Base-by-base conservation (phyloP, 129 eudicot species). In the Centrapalus pauciflorus region DNA sequence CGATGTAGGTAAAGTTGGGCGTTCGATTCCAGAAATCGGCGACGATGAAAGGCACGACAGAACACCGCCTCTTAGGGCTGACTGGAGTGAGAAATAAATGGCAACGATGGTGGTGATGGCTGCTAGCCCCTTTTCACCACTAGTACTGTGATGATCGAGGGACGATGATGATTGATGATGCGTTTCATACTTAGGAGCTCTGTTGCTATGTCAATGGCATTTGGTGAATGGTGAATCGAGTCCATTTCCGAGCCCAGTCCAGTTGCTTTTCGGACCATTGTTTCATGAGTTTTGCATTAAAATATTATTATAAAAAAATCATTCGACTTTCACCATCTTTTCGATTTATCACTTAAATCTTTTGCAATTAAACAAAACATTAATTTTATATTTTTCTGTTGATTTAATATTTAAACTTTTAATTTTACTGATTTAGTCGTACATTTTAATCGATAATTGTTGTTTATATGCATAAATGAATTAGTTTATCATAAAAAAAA, bases 91-190 rank as follows among this genome's bases (percentile, higher is more conserved):
- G 64, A 61, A 33, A 16, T 54, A 62, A 72, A 43, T 28, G 67
- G 27, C 34, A 33, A 25, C 41, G 74, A 55, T 56, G 66, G 74
- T 20, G 33, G 12, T 35, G 66, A 50, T 61, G 55, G 70, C 63
- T 37, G 73, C 64, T 60, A 60, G 14, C 70, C 69, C 69, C 27
- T 26, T 72, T 71, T 49, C 62, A 61, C 32, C 64, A n/a, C 34
- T 28, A 55, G 29, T 55, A n/a, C n/a, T n/a, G 52, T 52, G 63
- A 29, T 57, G 64, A 14, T 57, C 26, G 64, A 57, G 34, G 64
- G 34, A 30, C 27, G 14, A 23, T 21, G 13, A 43, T n/a, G n/a
- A n/a, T n/a, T 35, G 52, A 45, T 45, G 52, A 56, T 27, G 38
- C 37, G 38, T 55, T 55, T 45, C 23, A 2, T 9, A 23, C 52